Percentiles rank a stretch among this genome's conserved stretches.
Evolutionary conservation across 2,329 filamentous ascomycete species (phyloP).

Genomic region (Fusarium chlamydosporum): DNA sequence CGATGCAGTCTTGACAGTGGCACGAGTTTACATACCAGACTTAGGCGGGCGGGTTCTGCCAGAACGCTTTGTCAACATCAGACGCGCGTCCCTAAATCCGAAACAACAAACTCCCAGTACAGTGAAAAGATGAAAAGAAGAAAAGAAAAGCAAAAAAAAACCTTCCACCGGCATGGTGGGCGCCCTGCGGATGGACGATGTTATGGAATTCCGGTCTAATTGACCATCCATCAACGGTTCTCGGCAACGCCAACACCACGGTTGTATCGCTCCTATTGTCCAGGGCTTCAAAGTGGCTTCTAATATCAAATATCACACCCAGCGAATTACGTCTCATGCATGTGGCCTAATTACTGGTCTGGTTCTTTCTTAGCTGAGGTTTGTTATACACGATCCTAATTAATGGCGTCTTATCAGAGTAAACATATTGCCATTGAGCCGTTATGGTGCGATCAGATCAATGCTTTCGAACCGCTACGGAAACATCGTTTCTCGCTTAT

Average conservation of each 20-base stretch:
- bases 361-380: constrained; percentile 6
- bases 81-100: constrained; percentile 43
- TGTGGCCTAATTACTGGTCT: constrained; percentile 5
- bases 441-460: constrained; percentile 7
- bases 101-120: constrained; percentile 39
- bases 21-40: constrained; percentile 47
- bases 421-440: background rate
- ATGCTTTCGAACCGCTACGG: constrained; percentile 2
- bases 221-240: constrained; percentile 22
- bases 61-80: constrained; percentile 32
- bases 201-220: constrained; percentile 7
- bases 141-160: constrained; percentile 1
- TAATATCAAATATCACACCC: constrained; percentile 21
- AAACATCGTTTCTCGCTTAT: constrained; percentile 24
- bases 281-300: constrained; percentile 4
- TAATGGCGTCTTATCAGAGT: background rate
- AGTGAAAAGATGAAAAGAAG: background rate
- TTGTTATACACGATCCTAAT: background rate
- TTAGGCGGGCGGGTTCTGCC: constrained; percentile 28
- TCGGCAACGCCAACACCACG: constrained; percentile 2
- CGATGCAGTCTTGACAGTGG: constrained; percentile 32
- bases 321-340: constrained; percentile 33
- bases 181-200: constrained; percentile 8
- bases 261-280: constrained; percentile 17
- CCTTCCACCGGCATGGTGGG: constrained; percentile 18